Evolutionary conservation across 768 basidiomycete genomes (phyloP).

Genomic region (Paxillus rubicundulus): DNA sequence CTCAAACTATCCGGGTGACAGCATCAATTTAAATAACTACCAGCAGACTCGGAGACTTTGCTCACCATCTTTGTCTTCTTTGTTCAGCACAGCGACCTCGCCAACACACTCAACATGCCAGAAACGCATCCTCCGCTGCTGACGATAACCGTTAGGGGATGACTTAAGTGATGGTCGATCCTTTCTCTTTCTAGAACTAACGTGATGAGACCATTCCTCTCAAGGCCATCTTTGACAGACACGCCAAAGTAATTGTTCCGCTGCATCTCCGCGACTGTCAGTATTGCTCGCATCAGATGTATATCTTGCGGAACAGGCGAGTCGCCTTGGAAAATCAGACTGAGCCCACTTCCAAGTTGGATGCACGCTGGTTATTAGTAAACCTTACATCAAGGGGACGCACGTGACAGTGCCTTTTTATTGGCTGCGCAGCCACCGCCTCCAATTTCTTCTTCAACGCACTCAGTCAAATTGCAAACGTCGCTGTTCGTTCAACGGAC

Average conservation of each 20-base stretch:
- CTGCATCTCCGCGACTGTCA: too few species aligned
- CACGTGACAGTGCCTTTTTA: conserved; percentile 11
- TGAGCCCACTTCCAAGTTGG: too few species aligned
- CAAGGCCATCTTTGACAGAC: too few species aligned
- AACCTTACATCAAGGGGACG: not conserved
- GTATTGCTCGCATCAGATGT: too few species aligned
- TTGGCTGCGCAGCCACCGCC: not conserved
- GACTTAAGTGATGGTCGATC: not conserved
- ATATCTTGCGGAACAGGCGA: too few species aligned
- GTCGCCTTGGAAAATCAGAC: too few species aligned
- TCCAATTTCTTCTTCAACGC: conserved; percentile 18
- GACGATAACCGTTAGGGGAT: not conserved
- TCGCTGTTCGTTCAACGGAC: conserved; percentile 7
- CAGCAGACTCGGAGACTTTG: too few species aligned
- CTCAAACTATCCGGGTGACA: not conserved
- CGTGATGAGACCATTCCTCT: not conserved
- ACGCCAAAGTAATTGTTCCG: too few species aligned
- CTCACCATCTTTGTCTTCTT: not conserved
- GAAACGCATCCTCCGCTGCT: not conserved
- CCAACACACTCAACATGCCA: not conserved
- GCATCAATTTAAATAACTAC: too few species aligned
- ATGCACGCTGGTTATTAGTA: too few species aligned
- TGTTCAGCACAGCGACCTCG: not conserved
- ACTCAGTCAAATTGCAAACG: conserved; percentile 37
- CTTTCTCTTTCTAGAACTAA: not conserved